These are phyloP conservation scores for Ilyonectria sp. DNA, from an alignment of 2,329 filamentous ascomycete species.

Conservation along the genomic window DNA sequence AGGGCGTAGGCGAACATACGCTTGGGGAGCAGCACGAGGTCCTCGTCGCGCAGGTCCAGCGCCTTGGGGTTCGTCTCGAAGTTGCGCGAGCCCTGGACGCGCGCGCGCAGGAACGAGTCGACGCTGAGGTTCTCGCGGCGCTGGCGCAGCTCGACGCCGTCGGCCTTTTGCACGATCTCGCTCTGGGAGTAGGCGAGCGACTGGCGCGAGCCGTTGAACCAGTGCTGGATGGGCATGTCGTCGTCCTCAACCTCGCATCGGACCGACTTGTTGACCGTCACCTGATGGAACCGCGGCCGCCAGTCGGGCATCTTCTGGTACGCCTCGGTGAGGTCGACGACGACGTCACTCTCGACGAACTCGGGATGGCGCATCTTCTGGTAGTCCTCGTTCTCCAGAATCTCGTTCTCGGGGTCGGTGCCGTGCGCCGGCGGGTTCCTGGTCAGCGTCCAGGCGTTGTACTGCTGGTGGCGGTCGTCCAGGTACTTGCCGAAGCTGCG, in stretches of 20 bases:
- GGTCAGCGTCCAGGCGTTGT: slow-evolving; percentile 60
- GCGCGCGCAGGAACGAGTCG: slow-evolving; percentile 54
- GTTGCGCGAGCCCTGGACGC: slow-evolving; percentile 53
- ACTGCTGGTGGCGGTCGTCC: slow-evolving; percentile 56
- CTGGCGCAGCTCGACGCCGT: slow-evolving; percentile 56
- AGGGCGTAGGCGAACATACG: slow-evolving; percentile 60
- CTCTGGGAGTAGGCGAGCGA: slow-evolving; percentile 52
- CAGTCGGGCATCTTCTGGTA: slow-evolving; percentile 58
- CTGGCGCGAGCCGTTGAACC: slow-evolving; percentile 51
- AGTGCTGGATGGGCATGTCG: slow-evolving; percentile 56
- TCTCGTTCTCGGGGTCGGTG: slow-evolving; percentile 50
- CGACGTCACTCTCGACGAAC: slow-evolving; percentile 60
- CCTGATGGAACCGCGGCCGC: slow-evolving; percentile 52
- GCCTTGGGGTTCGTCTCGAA: slow-evolving; percentile 53
- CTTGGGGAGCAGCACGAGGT: slow-evolving; percentile 56
- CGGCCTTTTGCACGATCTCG: slow-evolving; percentile 55
- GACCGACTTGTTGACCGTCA: slow-evolving; percentile 50
- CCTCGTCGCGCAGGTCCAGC: slow-evolving; percentile 46
- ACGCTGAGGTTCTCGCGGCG: slow-evolving; percentile 54
- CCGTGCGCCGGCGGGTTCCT: slow-evolving; percentile 53
- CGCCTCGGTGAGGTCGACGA: slow-evolving; percentile 59
- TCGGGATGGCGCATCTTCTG: slow-evolving; percentile 56
- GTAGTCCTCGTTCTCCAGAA: slow-evolving; percentile 50
- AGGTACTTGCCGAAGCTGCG: slow-evolving; percentile 52
- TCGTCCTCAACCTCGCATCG: slow-evolving; percentile 52